Percentiles rank a stretch among this genome's conserved stretches.
Evolutionary conservation across 1,284 basidiomycete species (phyloP).

Genomic region (Austroboletus niveus): DNA sequence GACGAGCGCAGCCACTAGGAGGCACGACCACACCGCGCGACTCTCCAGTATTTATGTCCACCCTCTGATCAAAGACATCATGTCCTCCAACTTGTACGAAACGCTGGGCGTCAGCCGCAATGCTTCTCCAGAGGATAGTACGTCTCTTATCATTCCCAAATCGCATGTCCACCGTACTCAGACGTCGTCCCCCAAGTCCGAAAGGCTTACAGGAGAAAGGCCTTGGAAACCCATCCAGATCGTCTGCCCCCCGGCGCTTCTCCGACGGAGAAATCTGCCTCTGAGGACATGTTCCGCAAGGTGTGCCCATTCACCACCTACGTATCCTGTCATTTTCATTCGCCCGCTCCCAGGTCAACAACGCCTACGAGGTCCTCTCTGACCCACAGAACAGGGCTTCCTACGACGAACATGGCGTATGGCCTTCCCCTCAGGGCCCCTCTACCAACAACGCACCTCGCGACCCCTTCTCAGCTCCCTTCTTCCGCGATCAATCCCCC

Average conservation of each 20-base stretch:
- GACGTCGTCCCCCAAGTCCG: conserved; percentile 36
- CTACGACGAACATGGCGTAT: conserved; percentile 70
- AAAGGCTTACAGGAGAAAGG: conserved; percentile 46
- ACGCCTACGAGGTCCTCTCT: conserved; percentile 50
- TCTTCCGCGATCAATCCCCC: conserved; percentile 34
- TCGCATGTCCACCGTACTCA: background rate
- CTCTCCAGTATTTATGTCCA: conserved; percentile 1
- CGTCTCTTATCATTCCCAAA: conserved; percentile 2
- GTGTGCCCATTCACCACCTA: conserved; percentile 21
- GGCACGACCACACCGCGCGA: background rate
- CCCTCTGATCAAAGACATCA: conserved; percentile 21
- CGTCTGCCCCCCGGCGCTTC: conserved; percentile 39
- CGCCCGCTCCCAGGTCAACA: conserved; percentile 39
- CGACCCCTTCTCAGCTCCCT: conserved; percentile 35
- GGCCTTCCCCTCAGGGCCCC: conserved; percentile 52
- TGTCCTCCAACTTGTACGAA: conserved; percentile 62
- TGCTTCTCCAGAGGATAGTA: conserved; percentile 46
- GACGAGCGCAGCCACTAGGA: conserved; percentile 14
- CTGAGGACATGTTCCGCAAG: conserved; percentile 47
- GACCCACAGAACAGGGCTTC: conserved; percentile 47
- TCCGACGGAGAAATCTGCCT: conserved; percentile 38
- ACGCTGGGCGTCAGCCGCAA: conserved; percentile 37
- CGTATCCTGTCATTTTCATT: background rate
- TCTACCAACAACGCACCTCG: conserved; percentile 30
- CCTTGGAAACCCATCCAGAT: conserved; percentile 51